Evolutionary conservation across 192 early-diverging fungal species (phyloP), one percentile per base, ranked within the genome.

Genomic region (Backusella westeae): DNA sequence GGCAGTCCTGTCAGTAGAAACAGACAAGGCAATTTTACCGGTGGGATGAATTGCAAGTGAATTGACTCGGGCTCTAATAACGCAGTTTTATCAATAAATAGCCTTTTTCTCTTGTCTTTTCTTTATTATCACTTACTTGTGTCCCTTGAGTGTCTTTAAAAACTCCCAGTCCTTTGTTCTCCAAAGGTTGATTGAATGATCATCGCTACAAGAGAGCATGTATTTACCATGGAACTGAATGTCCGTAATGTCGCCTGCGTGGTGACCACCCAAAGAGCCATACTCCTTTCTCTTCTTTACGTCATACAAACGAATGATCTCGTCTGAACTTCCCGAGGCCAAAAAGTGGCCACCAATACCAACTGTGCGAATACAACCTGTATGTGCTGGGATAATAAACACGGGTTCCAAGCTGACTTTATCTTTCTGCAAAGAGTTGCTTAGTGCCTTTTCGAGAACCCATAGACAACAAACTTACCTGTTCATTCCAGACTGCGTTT

Each of bases 331-430:
- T 19, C 98, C 98, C 10, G 98, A 97, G 0, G 96, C 97, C 79
- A 99, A 85, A 78, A 87, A 94, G 56, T 92, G 85, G 12, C 90
- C 90, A 34, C 91, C 90, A n/a, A 87, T 83, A 1, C 94, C 91
- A 41, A 95, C 85, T 7, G 94, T 88, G 75, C 96, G 97, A 84
- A 99, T 98, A 81, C 93, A 96, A 23, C 94, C 92, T 65, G 93
- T 96, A 82, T 99, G 98, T 12, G 98, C 93, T 6, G 97, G 93
- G 70, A 98, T 96, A 71, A 97, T 96, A 87, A 98, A 99, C 41
- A 92, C 84, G 15, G 96, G 94, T 10, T 85, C 84, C 42, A 96
- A 74, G 41, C 75, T 82, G 75, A 90, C 42, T n/a, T 71, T 44
- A 32, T 39, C 42, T 71, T 49, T 49, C 70, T 71, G 32, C 0